A percentile compares a stretch with the other conserved stretches of the same genome.
phyloP scores from a whole-genome alignment of 306 rosid species.

The Ochetophila trinervis region DNA sequence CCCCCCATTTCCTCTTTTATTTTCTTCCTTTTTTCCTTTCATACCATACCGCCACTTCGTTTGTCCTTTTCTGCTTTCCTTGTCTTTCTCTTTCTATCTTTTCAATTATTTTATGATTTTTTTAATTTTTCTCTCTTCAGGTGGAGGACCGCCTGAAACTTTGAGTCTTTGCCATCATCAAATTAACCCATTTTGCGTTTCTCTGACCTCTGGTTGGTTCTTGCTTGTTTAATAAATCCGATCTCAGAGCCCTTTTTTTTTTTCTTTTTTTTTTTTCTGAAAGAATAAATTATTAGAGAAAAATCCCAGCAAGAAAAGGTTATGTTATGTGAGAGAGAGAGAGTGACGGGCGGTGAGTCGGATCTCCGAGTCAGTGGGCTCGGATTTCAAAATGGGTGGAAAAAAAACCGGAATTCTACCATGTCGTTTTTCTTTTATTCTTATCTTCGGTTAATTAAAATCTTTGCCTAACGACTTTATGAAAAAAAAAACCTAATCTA shows the following conservation, averaged over 20 bases:
- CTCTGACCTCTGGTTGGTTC: too few species aligned
- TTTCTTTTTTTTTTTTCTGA: too few species aligned
- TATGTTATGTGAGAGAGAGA: too few species aligned
- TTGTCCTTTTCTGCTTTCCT: conserved; percentile 22
- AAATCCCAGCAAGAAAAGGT: too few species aligned
- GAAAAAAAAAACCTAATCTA: background rate
- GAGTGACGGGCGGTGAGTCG: background rate
- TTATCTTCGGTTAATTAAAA: too few species aligned
- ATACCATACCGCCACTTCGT: conserved; percentile 16
- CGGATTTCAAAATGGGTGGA: background rate
- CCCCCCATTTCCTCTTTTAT: background rate
- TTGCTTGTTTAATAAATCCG: background rate
- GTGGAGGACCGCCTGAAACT: background rate
- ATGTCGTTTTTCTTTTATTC: background rate
- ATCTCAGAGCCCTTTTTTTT: background rate
- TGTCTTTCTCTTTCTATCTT: background rate
- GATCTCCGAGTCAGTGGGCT: conserved; percentile 13
- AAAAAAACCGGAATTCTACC: conserved; percentile 8
- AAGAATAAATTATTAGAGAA: background rate
- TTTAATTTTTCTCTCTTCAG: background rate
- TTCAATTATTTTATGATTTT: background rate
- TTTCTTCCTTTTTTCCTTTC: background rate
- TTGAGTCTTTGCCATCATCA: background rate
- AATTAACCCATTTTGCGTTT: background rate
- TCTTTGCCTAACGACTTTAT: background rate